Evolutionary conservation across 169 alveolate species (phyloP).

Genomic region (Cryptosporidium meleagridis): DNA sequence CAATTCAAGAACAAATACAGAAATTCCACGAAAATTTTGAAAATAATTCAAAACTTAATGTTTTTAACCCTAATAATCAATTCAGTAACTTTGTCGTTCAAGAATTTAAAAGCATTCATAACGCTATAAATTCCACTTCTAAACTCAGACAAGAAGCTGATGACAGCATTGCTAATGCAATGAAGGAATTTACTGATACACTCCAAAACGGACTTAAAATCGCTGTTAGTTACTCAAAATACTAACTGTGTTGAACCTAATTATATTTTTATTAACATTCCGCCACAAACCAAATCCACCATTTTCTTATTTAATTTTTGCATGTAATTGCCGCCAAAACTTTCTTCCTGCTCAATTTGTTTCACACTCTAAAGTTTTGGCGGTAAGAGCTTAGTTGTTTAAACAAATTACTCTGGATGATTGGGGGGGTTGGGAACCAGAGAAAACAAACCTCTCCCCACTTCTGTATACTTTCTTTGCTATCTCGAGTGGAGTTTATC

Average conservation of each 20-base stretch:
- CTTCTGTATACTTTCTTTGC: not conserved
- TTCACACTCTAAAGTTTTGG: not conserved
- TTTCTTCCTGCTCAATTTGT: not conserved
- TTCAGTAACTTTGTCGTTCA: constrained; percentile 47
- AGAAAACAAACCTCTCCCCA: not conserved
- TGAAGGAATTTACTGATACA: constrained; percentile 65
- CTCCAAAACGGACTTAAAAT: constrained; percentile 70
- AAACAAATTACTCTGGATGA: not conserved
- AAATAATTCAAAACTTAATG: constrained; percentile 47
- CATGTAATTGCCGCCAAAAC: not conserved
- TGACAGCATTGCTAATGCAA: constrained; percentile 65
- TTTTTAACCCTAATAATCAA: constrained; percentile 55
- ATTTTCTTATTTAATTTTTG: not conserved
- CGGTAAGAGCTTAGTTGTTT: not conserved
- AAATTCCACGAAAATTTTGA: constrained; percentile 47
- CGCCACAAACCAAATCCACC: not conserved
- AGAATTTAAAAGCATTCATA: constrained; percentile 55
- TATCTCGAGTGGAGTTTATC: not conserved
- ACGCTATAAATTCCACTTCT: constrained; percentile 48
- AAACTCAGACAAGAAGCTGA: constrained; percentile 69
- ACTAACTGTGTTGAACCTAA: not conserved
- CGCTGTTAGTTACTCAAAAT: constrained; percentile 56
- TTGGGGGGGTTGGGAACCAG: not conserved
- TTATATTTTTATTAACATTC: not conserved
- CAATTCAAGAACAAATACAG: constrained; percentile 23